phyloP scores from a whole-genome alignment of 2,329 filamentous ascomycete species.

The Fusarium compactum region DNA sequence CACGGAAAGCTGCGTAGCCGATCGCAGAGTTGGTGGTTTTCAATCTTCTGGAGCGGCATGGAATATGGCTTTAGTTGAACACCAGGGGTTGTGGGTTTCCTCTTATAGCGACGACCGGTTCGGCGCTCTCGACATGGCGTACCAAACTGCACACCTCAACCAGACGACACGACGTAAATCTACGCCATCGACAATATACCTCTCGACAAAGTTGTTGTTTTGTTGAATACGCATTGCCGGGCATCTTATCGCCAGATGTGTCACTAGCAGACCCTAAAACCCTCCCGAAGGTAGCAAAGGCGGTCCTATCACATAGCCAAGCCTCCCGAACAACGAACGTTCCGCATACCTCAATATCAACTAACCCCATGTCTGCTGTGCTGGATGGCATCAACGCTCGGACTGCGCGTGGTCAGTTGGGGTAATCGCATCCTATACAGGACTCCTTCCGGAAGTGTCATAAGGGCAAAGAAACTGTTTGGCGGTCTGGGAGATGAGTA shows the following conservation, averaged over 20 bases:
- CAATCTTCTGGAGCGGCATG: too few species aligned
- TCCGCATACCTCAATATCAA: not conserved
- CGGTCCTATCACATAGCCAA: not conserved
- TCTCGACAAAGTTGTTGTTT: not conserved
- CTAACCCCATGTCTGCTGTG: not conserved
- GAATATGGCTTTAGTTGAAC: not conserved
- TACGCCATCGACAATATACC: not conserved
- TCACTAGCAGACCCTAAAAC: too few species aligned
- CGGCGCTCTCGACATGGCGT: conserved; percentile 20
- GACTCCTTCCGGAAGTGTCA: not conserved
- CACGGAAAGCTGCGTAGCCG: too few species aligned
- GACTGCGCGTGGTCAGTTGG: not conserved
- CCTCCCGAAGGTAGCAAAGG: not conserved
- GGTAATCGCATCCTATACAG: not conserved
- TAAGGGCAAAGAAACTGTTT: not conserved
- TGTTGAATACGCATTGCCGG: not conserved
- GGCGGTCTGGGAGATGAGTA: not conserved
- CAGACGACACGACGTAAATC: not conserved
- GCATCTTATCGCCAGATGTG: not conserved
- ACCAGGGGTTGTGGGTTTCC: conserved; percentile 18
- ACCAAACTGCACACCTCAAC: conserved; percentile 1
- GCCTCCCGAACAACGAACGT: accelerated
- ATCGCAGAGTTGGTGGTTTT: too few species aligned
- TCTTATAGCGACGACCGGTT: conserved; percentile 26
- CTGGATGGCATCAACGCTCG: not conserved